phyloP scores from a whole-genome alignment of 805 yeast genomes.

The Candida oleophila region DNA sequence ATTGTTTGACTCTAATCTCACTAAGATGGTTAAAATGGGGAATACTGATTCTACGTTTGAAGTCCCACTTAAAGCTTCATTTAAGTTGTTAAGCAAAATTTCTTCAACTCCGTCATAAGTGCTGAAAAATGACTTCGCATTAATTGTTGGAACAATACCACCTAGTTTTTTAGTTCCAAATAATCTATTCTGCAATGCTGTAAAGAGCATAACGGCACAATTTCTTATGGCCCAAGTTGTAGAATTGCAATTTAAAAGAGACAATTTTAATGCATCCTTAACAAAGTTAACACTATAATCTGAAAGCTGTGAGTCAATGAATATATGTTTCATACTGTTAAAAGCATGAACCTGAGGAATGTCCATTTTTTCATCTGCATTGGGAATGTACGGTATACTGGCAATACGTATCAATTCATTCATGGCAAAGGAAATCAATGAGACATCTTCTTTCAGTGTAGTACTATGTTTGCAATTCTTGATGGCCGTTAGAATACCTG shows the following conservation, averaged over 20 bases:
- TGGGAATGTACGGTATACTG: constrained; percentile 40
- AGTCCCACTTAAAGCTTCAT: constrained; percentile 21
- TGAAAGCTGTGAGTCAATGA: constrained; percentile 69
- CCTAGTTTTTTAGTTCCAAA: constrained; percentile 59
- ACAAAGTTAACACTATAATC: constrained; percentile 49
- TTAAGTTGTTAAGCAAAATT: constrained; percentile 46
- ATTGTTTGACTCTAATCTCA: constrained; percentile 49
- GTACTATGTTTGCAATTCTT: constrained; percentile 26
- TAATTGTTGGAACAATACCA: constrained; percentile 32
- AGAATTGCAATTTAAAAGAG: constrained; percentile 64
- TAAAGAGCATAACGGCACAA: constrained; percentile 90
- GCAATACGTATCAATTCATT: constrained; percentile 56
- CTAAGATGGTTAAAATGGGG: constrained; percentile 71
- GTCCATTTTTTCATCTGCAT: constrained; percentile 56
- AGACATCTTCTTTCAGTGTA: constrained; percentile 13
- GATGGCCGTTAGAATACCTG: constrained; percentile 65
- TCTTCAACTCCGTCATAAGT: constrained; percentile 54
- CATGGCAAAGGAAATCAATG: constrained; percentile 50
- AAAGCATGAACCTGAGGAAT: constrained; percentile 93
- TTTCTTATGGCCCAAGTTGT: constrained; percentile 84
- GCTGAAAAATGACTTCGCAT: constrained; percentile 71
- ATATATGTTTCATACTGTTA: constrained; percentile 75
- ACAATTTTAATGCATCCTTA: constrained; percentile 56
- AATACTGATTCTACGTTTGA: constrained; percentile 60
- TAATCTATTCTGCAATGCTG: constrained; percentile 75